Evolutionary conservation across 495 filamentous ascomycete genomes (phyloP).

Genomic region (Penicillium cinerascens): DNA sequence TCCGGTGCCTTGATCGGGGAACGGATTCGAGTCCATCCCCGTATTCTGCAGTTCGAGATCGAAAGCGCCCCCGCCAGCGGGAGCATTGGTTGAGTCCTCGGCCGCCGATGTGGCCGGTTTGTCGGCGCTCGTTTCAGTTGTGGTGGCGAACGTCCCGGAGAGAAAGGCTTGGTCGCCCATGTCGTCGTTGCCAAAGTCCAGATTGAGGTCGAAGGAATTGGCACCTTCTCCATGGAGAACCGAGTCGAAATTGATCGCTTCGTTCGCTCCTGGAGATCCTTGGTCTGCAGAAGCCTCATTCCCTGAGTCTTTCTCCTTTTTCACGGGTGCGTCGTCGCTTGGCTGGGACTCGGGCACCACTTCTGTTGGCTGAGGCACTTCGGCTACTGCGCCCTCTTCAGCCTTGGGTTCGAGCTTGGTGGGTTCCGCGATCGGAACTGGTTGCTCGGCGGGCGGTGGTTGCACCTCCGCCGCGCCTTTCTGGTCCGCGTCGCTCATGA

Average conservation of each 20-base stretch:
- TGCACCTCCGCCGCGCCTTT: slow-evolving; percentile 14
- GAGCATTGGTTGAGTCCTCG: slow-evolving; percentile 26
- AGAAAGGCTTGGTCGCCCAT: slow-evolving; percentile 44
- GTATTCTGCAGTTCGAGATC: slow-evolving; percentile 39
- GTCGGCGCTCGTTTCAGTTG: slow-evolving; percentile 15
- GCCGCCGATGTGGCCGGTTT: slow-evolving; percentile 23
- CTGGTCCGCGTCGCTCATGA: slow-evolving; percentile 28
- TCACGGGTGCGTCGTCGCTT: slow-evolving; percentile 17
- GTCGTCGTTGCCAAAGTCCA: slow-evolving; percentile 47
- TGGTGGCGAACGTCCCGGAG: slow-evolving; percentile 32
- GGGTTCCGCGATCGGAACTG: slow-evolving; percentile 9
- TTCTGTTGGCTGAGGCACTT: slow-evolving; percentile 13
- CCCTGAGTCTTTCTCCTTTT: slow-evolving; percentile 26
- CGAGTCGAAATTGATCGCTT: slow-evolving; percentile 41
- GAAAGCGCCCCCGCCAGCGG: slow-evolving; percentile 42
- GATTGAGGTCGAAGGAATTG: slow-evolving; percentile 44
- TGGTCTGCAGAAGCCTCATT: slow-evolving; percentile 14
- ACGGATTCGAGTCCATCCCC: slow-evolving; percentile 11
- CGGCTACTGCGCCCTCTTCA: slow-evolving; percentile 9
- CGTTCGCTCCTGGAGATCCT: slow-evolving; percentile 15
- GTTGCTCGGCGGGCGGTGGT: slow-evolving; percentile 12
- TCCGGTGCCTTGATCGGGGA: slow-evolving; percentile 14
- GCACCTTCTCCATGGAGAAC: slow-evolving; percentile 33
- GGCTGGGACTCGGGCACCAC: slow-evolving; percentile 8
- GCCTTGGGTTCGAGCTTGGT: slow-evolving; percentile 13